These are phyloP conservation scores for Tritrichomonas foetus DNA, from an alignment of 208 protist species.

Conservation along the genomic window DNA sequence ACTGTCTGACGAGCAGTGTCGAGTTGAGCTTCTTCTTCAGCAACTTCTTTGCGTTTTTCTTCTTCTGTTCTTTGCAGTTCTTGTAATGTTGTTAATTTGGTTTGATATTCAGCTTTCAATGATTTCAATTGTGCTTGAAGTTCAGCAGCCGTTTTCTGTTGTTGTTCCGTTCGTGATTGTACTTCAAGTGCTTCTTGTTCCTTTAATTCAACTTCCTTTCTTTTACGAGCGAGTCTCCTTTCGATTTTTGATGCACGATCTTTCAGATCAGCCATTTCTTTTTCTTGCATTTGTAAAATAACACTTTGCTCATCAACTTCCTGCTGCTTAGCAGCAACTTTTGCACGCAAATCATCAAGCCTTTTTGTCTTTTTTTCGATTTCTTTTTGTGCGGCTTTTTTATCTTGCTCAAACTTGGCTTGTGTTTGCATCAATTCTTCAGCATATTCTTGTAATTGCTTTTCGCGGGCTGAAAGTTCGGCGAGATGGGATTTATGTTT, in stretches of 20 bases:
- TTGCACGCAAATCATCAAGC: not conserved
- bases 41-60: constrained; percentile 4
- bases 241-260: constrained; percentile 38
- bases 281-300: constrained; percentile 6
- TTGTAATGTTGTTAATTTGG: not conserved
- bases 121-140: not conserved
- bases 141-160: not conserved
- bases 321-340: not conserved
- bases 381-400: constrained; percentile 11
- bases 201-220: constrained; percentile 9
- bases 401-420: constrained; percentile 11
- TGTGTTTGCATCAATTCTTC: constrained; percentile 2
- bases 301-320: constrained; percentile 1
- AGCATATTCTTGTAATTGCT: not conserved
- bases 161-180: not conserved
- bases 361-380: not conserved
- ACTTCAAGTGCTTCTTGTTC: not conserved
- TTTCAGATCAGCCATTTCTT: constrained; percentile 29
- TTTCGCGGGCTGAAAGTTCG: not conserved
- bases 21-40: constrained; percentile 19
- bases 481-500: not conserved
- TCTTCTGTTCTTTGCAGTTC: constrained; percentile 23
- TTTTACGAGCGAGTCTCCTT: not conserved
- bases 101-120: constrained; percentile 14
- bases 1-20: not conserved